Evolutionary conservation across 495 filamentous ascomycete genomes (phyloP), one percentile per base, ranked within the genome.

Genomic region (Talaromyces stipitatus): DNA sequence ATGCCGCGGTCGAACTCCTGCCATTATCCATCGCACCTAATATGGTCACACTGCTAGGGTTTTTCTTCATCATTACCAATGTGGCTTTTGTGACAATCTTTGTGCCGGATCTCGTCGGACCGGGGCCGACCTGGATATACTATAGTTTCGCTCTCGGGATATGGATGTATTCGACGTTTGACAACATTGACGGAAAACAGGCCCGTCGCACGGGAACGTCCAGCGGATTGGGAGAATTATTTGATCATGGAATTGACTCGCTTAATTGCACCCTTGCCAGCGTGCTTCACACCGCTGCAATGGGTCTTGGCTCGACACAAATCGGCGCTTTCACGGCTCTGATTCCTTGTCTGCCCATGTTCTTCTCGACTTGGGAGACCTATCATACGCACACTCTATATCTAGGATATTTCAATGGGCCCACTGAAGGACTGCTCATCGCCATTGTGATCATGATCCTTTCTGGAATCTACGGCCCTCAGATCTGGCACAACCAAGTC

Each of bases 341-440:
- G 33, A 82, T 91, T 54, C 95, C 94, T 2, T 95, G 90, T 61
- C 74, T 98, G 8, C 89, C 94, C 22, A 98, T 98, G 94, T 97
- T 96, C 78, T 96, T 97, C 75, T 97, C 92, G 4, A 98, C 94
- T 7, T 98, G 94, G 94, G 94, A 98, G 70, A 98, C 94, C 2
- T 98, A 96, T 69, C 94, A 98, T 71, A 96, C 94, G 1, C 94
- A 98, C 70, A 97, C 95, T 0, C 77, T 98, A 2, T 98, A 97
- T 68, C 85, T 98, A 3, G 94, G 94, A 30, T 91, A 95, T 70
- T 86, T 97, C 79, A 98, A 98, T 69, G 95, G 95, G 0, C 94
- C 94, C 3, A 98, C 92, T 62, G 94, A 99, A 72, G 95, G 95
- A 29, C 82, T 99, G 27, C 82, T 97, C 45, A 82, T 97, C 53